Evolutionary conservation across 2,329 filamentous ascomycete species (phyloP).

Genomic region (Rachicladosporium sp.): DNA sequence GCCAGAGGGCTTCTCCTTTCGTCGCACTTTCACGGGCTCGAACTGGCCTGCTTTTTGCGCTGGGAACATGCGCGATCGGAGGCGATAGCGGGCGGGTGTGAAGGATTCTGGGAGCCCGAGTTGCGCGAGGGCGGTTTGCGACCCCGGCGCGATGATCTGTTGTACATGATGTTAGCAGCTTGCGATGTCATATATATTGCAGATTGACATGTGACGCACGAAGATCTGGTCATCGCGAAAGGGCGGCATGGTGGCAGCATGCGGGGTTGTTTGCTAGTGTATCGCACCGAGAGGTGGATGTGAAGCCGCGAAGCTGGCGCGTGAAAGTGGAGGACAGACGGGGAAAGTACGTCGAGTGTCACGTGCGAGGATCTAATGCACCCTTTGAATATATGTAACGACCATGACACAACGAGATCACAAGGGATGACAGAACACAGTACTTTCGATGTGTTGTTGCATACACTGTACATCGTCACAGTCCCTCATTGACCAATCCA

Average conservation of each 20-base stretch:
- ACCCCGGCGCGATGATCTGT: constrained; percentile 64
- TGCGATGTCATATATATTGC: not conserved
- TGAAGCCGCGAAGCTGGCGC: not conserved
- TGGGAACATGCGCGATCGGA: constrained; percentile 88
- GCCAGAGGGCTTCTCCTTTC: constrained; percentile 19
- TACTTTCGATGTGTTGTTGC: too few species aligned
- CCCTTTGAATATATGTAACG: too few species aligned
- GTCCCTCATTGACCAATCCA: too few species aligned
- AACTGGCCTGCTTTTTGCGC: constrained; percentile 64
- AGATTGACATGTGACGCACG: constrained; percentile 9
- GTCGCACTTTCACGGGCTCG: constrained; percentile 68
- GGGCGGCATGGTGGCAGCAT: constrained; percentile 16
- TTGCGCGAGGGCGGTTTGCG: constrained; percentile 81
- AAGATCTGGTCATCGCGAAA: constrained; percentile 25
- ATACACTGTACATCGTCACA: too few species aligned
- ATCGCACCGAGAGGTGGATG: not conserved
- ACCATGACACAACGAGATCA: too few species aligned
- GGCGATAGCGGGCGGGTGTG: constrained; percentile 73
- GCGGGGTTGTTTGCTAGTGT: constrained; percentile 1
- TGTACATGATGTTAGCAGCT: constrained; percentile 2
- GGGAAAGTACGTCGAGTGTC: too few species aligned
- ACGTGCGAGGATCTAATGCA: too few species aligned
- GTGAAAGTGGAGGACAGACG: not conserved
- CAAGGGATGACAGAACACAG: too few species aligned
- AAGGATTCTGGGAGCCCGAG: constrained; percentile 81